These are phyloP conservation scores for Hyaloscypha variabilis DNA, from an alignment of 495 filamentous ascomycete genomes.

Conservation along the genomic window DNA sequence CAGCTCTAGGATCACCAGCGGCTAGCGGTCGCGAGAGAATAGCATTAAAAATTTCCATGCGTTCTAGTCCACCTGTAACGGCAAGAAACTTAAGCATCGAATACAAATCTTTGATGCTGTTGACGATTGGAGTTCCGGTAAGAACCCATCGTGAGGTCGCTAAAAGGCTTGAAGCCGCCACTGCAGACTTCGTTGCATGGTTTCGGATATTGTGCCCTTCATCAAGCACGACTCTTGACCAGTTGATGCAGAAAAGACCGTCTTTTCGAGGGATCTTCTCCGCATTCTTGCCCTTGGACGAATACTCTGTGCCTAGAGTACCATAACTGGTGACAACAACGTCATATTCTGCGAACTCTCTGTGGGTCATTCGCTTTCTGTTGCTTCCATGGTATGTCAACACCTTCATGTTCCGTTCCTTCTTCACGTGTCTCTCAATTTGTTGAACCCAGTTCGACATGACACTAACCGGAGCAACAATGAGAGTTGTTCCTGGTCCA, in stretches of 20 bases:
- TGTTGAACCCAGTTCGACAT: slow-evolving; percentile 94
- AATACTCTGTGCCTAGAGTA: slow-evolving; percentile 46
- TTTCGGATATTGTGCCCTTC: slow-evolving; percentile 90
- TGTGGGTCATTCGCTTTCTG: slow-evolving; percentile 55
- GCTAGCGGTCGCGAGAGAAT: slow-evolving; percentile 73
- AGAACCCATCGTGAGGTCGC: slow-evolving; percentile 81
- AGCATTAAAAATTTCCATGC: slow-evolving; percentile 73
- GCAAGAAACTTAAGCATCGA: slow-evolving; percentile 79
- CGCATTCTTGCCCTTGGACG: slow-evolving; percentile 14
- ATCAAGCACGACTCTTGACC: slow-evolving; percentile 83
- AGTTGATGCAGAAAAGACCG: slow-evolving; percentile 67
- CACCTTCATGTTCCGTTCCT: slow-evolving; percentile 61
- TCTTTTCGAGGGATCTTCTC: slow-evolving; percentile 28
- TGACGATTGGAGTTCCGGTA: slow-evolving; percentile 81
- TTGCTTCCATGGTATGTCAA: slow-evolving; percentile 74
- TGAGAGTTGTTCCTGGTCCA: slow-evolving; percentile 67
- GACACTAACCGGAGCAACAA: slow-evolving; percentile 81
- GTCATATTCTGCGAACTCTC: slow-evolving; percentile 61
- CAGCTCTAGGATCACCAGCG: slow-evolving; percentile 58
- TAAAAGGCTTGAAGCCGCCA: slow-evolving; percentile 66
- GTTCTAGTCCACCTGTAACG: slow-evolving; percentile 77
- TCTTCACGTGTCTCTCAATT: slow-evolving; percentile 71
- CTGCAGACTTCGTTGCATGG: slow-evolving; percentile 67
- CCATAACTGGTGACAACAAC: slow-evolving; percentile 89
- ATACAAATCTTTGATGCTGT: slow-evolving; percentile 80